Conservation (phyloP, 495 filamentous ascomycete genomes). For the Chaetomium cochliodes region DNA sequence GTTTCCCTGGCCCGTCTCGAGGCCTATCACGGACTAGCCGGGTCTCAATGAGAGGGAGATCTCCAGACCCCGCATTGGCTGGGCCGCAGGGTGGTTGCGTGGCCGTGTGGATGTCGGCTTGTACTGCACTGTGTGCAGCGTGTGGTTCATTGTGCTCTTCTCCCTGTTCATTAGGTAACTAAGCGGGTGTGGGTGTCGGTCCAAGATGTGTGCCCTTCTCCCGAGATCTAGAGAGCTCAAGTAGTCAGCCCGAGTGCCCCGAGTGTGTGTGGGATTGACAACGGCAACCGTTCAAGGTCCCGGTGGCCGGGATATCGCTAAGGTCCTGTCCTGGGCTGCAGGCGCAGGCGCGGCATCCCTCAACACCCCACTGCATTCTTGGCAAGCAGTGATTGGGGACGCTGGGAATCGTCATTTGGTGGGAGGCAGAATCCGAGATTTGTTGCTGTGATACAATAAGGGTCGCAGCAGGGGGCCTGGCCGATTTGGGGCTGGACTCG, state of each 20-base stretch:
- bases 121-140: not conserved
- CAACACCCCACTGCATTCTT: not conserved
- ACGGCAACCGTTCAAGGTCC: not conserved
- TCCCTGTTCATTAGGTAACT: slow-evolving; percentile 8
- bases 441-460: slow-evolving; percentile 5
- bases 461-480: not conserved
- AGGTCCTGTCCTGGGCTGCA: not conserved
- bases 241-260: not conserved
- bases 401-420: slow-evolving; percentile 14
- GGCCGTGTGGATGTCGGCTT: slow-evolving; percentile 4
- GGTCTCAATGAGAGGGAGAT: slow-evolving; percentile 9
- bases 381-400: slow-evolving; percentile 6
- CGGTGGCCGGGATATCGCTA: not conserved
- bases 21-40: slow-evolving; percentile 1
- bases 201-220: not conserved
- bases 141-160: not conserved
- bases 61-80: slow-evolving; percentile 14
- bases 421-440: slow-evolving; percentile 8
- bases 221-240: not conserved
- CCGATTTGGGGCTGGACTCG: slow-evolving; percentile 12
- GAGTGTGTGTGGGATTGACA: slow-evolving; percentile 3
- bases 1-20: not conserved
- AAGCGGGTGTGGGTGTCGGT: not conserved
- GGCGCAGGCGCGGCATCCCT: not conserved
- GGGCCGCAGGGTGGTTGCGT: not conserved